phyloP scores from a whole-genome alignment of 768 basidiomycete genomes.

The Cyathus striatus region DNA sequence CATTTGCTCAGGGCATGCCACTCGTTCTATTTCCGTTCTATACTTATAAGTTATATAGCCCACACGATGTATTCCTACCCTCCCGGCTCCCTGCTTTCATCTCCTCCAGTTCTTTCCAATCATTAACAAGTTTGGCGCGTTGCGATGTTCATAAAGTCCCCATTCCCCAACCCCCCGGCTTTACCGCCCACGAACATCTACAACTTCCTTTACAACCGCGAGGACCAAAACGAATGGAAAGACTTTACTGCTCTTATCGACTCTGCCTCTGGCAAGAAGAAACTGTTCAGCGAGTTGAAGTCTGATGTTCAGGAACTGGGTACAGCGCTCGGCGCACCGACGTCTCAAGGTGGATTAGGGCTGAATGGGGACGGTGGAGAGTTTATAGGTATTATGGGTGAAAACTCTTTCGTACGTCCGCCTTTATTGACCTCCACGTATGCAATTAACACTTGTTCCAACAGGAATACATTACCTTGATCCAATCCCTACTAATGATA shows the following conservation, averaged over 20 bases:
- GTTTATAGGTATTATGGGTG: slow-evolving; percentile 64
- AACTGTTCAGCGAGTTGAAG: slow-evolving; percentile 43
- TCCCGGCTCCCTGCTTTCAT: too few species aligned
- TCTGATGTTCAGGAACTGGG: slow-evolving; percentile 48
- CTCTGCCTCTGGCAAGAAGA: slow-evolving; percentile 39
- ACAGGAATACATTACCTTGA: slow-evolving; percentile 29
- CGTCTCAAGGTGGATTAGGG: slow-evolving; percentile 50
- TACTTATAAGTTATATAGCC: too few species aligned
- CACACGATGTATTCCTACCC: too few species aligned
- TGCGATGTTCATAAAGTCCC: slow-evolving; percentile 42
- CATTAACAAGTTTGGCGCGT: too few species aligned
- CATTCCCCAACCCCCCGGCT: slow-evolving; percentile 46
- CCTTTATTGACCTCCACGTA: background rate
- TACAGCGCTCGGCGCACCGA: slow-evolving; percentile 48
- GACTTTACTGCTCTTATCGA: slow-evolving; percentile 57
- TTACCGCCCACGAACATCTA: slow-evolving; percentile 50
- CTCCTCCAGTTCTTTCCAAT: too few species aligned
- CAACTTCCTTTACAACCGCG: slow-evolving; percentile 47
- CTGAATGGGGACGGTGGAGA: slow-evolving; percentile 42
- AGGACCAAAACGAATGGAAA: slow-evolving; percentile 49
- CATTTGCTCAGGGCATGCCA: too few species aligned
- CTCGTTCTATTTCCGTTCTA: too few species aligned
- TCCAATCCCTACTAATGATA: slow-evolving; percentile 24
- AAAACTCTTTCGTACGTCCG: slow-evolving; percentile 60
- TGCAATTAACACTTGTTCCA: too few species aligned